Evolutionary conservation across 495 filamentous ascomycete species (phyloP).

Genomic region (Penicillium flavigenum): DNA sequence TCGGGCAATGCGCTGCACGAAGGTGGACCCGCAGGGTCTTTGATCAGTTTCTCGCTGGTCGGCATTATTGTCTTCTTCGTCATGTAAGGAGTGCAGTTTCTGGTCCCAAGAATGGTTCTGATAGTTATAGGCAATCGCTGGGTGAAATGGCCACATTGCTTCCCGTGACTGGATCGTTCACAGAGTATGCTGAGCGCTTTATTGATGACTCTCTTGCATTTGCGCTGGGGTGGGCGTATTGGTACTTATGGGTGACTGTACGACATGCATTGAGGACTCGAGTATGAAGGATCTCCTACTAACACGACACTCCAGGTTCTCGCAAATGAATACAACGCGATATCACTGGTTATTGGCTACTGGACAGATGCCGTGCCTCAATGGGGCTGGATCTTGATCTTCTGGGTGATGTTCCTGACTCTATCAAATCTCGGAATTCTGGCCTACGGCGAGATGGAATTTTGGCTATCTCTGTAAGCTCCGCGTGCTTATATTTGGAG

Average conservation of each 20-base stretch:
- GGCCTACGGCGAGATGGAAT: slow-evolving; percentile 66
- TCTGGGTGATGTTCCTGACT: slow-evolving; percentile 54
- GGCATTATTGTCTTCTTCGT: slow-evolving; percentile 65
- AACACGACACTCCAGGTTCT: slow-evolving; percentile 32
- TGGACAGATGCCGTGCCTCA: slow-evolving; percentile 46
- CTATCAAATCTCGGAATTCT: slow-evolving; percentile 55
- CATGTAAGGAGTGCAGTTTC: slow-evolving; percentile 33
- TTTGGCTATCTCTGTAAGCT: slow-evolving; percentile 40
- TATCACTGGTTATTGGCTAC: slow-evolving; percentile 43
- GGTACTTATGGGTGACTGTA: slow-evolving; percentile 56
- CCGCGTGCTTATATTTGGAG: neutral
- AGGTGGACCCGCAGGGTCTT: slow-evolving; percentile 61
- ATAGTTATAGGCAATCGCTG: slow-evolving; percentile 45
- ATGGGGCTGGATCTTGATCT: slow-evolving; percentile 63
- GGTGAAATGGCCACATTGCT: slow-evolving; percentile 59
- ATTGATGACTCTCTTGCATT: slow-evolving; percentile 54
- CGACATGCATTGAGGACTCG: neutral
- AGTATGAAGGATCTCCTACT: slow-evolving; percentile 1
- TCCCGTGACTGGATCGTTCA: slow-evolving; percentile 55
- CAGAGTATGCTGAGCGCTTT: slow-evolving; percentile 58
- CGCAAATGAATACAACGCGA: slow-evolving; percentile 53
- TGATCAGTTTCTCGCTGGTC: slow-evolving; percentile 64
- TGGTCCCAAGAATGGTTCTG: neutral
- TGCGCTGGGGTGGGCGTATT: slow-evolving; percentile 58
- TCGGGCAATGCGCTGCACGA: slow-evolving; percentile 59